Conservation (phyloP, 768 basidiomycete genomes). For the Nevesoporus exiguus region DNA sequence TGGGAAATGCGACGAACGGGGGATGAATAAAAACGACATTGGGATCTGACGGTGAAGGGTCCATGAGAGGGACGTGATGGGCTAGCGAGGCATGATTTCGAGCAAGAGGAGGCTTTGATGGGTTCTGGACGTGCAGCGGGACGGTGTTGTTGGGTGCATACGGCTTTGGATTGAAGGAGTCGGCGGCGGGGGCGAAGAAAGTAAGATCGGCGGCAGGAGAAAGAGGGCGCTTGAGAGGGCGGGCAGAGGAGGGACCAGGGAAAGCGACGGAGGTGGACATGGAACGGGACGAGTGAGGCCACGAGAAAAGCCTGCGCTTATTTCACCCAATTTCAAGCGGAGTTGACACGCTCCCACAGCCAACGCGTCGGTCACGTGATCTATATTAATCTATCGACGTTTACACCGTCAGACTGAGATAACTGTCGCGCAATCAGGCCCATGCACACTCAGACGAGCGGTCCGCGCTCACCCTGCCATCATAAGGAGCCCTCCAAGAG, state of each 20-base stretch:
- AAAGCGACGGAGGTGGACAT: constrained; percentile 27
- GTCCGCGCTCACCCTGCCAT: constrained; percentile 57
- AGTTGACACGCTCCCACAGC: constrained; percentile 36
- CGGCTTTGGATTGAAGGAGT: constrained; percentile 64
- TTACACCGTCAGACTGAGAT: constrained; percentile 50
- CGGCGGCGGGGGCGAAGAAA: constrained; percentile 61
- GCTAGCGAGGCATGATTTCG: constrained; percentile 35
- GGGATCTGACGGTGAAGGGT: constrained; percentile 66
- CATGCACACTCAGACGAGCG: background rate
- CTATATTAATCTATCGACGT: constrained; percentile 2
- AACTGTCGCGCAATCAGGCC: constrained; percentile 36
- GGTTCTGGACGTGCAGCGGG: constrained; percentile 11
- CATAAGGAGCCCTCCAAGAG: constrained; percentile 60
- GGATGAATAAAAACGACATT: constrained; percentile 69
- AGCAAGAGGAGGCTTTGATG: constrained; percentile 28
- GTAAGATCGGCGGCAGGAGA: constrained; percentile 45
- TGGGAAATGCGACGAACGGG: constrained; percentile 67
- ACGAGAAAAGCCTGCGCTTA: constrained; percentile 24
- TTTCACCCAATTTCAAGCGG: constrained; percentile 40
- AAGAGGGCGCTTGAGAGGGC: constrained; percentile 47
- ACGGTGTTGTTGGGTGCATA: constrained; percentile 45
- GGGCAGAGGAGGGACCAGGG: constrained; percentile 21
- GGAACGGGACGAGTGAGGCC: background rate
- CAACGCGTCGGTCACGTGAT: constrained; percentile 43
- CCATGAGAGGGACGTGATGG: constrained; percentile 54